Evolutionary conservation across 768 basidiomycete genomes (phyloP).

Genomic region (Austroboletus festivus): DNA sequence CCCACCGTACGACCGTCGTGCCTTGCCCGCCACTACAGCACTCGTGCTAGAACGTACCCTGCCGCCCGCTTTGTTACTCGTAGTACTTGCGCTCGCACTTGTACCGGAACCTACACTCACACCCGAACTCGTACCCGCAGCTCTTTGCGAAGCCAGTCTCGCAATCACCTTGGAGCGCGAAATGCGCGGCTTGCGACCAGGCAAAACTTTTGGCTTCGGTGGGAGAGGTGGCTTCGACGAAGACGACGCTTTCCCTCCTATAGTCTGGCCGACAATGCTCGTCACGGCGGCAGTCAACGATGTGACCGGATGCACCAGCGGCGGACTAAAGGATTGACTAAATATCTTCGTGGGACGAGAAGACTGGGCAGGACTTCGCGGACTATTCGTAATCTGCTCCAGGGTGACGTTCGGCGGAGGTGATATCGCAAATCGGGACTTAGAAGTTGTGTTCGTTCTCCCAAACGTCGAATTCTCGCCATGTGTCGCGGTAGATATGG

Average conservation of each 20-base stretch:
- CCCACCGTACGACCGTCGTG: constrained; percentile 22
- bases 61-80: constrained; percentile 28
- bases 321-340: constrained; percentile 45
- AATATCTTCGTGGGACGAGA: constrained; percentile 42
- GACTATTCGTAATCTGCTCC: constrained; percentile 36
- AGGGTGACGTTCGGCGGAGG: constrained; percentile 19
- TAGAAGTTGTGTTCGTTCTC: constrained; percentile 12
- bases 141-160: constrained; percentile 68
- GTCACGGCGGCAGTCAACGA: constrained; percentile 33
- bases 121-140: constrained; percentile 22
- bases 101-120: too few species aligned
- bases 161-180: constrained; percentile 82
- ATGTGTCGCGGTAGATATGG: constrained; percentile 15
- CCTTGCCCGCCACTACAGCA: constrained; percentile 27
- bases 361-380: constrained; percentile 12
- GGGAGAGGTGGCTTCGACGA: constrained; percentile 16
- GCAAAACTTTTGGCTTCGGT: constrained; percentile 29
- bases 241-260: not conserved
- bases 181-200: constrained; percentile 68
- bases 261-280: constrained; percentile 17
- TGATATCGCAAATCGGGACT: constrained; percentile 12
- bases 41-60: constrained; percentile 54
- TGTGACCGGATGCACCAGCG: constrained; percentile 20
- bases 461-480: constrained; percentile 12
- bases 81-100: constrained; percentile 9